Conservation (phyloP, 768 basidiomycete species). For the Suillus variegatus region DNA sequence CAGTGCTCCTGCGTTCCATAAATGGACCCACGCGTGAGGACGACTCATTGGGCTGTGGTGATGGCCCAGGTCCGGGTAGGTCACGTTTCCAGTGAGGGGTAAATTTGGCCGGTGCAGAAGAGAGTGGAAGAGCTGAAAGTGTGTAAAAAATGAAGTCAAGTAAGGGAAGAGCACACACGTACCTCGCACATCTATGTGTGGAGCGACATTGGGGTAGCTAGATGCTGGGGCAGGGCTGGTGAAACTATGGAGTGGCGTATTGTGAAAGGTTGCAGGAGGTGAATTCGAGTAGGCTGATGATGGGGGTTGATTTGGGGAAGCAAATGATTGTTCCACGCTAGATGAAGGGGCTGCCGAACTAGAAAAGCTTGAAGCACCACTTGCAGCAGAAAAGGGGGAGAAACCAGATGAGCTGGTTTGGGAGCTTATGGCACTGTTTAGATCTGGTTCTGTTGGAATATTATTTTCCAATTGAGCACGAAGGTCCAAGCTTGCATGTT, state of each 20-base stretch:
- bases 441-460: neutral
- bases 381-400: neutral
- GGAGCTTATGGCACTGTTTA: neutral
- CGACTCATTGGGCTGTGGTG: slow-evolving; percentile 12
- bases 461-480: slow-evolving; percentile 4
- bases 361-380: neutral
- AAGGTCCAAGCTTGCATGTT: slow-evolving; percentile 29
- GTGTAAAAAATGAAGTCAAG: neutral
- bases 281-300: neutral
- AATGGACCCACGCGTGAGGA: neutral
- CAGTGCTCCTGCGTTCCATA: slow-evolving; percentile 29
- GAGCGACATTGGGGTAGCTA: neutral
- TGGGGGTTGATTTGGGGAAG: neutral
- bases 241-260: neutral
- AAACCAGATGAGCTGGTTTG: slow-evolving; percentile 1
- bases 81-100: slow-evolving; percentile 48
- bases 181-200: neutral
- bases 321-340: neutral
- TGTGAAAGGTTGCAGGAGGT: neutral
- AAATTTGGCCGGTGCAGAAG: slow-evolving; percentile 30
- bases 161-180: neutral
- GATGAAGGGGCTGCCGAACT: neutral
- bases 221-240: neutral
- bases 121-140: neutral
- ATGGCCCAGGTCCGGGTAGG: slow-evolving; percentile 20